Evolutionary conservation across 176 grass and related monocot species (phyloP).

Genomic region (Oryza meyeriana): DNA sequence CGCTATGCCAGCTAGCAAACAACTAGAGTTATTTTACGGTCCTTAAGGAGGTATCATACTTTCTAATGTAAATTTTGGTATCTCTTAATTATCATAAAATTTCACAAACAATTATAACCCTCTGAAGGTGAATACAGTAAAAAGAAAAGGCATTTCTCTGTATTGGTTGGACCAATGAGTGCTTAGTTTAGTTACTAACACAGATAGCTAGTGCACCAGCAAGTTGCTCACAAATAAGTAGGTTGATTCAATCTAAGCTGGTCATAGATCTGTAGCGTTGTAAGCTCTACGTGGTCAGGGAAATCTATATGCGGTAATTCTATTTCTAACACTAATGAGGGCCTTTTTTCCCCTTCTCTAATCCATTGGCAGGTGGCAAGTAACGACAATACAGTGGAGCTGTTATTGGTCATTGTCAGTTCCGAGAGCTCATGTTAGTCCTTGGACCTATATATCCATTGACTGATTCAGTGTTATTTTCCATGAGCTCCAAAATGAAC

Average conservation of each 20-base stretch:
- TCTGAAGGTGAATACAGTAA: not conserved
- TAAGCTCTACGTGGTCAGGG: not conserved
- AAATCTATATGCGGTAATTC: not conserved
- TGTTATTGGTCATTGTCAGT: not conserved
- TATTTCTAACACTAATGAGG: not conserved
- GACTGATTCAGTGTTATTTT: not conserved
- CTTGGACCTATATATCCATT: not conserved
- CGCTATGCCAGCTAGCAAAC: not conserved
- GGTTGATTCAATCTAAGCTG: not conserved
- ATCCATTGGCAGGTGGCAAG: not conserved
- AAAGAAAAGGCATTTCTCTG: not conserved
- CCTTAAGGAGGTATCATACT: too few species aligned
- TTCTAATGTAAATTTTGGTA: too few species aligned
- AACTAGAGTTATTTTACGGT: too few species aligned
- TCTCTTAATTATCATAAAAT: too few species aligned
- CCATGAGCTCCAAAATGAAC: not conserved
- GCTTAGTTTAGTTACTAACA: not conserved
- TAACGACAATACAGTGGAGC: not conserved
- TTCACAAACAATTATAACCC: not conserved
- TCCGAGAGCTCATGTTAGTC: not conserved
- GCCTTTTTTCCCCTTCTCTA: not conserved
- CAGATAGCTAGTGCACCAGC: not conserved
- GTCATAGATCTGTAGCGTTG: not conserved
- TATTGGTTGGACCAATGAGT: not conserved
- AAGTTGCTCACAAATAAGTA: not conserved